phyloP scores from a whole-genome alignment of 2,329 filamentous ascomycete species.

The Fusarium fracticaudum region DNA sequence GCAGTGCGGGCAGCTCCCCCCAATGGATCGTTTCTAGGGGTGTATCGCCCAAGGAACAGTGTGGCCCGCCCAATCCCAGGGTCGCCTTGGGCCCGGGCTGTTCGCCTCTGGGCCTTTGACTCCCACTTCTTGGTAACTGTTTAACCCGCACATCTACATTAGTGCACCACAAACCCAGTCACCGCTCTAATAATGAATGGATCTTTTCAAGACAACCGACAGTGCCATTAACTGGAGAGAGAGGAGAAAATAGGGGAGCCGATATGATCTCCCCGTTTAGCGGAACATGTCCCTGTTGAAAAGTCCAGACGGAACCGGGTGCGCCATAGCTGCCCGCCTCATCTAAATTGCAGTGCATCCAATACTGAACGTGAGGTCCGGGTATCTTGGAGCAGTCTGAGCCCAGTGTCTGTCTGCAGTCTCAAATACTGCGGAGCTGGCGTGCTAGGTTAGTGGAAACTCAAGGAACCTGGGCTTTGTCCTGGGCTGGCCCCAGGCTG shows the following conservation, averaged over 20 bases:
- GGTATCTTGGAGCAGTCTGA: not conserved
- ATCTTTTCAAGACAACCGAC: conserved; percentile 17
- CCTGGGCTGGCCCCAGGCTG: not conserved
- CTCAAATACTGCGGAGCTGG: not conserved
- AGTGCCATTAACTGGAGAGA: conserved; percentile 3
- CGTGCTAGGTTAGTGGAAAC: conserved; percentile 7
- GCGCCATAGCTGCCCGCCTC: conserved; percentile 21
- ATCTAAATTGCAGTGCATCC: conserved; percentile 13
- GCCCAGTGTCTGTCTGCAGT: not conserved
- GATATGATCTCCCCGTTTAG: conserved; percentile 11
- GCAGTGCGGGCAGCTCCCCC: not conserved
- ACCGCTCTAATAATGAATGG: conserved; percentile 29
- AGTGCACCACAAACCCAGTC: conserved; percentile 27
- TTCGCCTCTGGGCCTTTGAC: conserved; percentile 2
- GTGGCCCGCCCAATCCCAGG: conserved; percentile 1
- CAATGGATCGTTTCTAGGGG: conserved; percentile 3
- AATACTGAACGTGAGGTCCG: not conserved
- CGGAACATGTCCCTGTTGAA: conserved; percentile 20
- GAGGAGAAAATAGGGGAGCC: conserved; percentile 14
- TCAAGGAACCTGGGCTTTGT: not conserved
- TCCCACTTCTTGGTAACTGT: conserved; percentile 14
- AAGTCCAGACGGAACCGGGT: conserved; percentile 15
- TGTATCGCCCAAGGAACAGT: not conserved
- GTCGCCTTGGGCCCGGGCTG: not conserved
- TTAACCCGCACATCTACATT: conserved; percentile 25